Evolutionary conservation across 2,329 filamentous ascomycete species (phyloP).

Genomic region (Hymenoscyphus fraxineus): DNA sequence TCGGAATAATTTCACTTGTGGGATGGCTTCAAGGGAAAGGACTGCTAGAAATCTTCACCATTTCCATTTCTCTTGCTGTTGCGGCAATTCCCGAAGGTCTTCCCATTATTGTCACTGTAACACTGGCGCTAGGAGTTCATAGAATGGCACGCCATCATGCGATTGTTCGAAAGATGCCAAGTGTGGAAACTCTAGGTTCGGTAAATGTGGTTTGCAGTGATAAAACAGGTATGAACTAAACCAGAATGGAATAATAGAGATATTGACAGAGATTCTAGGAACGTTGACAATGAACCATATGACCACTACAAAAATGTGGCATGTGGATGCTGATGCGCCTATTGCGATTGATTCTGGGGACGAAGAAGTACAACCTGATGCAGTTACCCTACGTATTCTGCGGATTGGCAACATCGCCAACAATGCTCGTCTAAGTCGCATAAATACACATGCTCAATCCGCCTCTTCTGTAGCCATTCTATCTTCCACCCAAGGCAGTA

Average conservation of each 20-base stretch:
- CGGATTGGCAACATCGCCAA: constrained; percentile 96
- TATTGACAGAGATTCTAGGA: constrained; percentile 45
- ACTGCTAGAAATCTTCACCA: constrained; percentile 92
- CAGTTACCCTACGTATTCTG: constrained; percentile 74
- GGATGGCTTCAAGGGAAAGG: constrained; percentile 87
- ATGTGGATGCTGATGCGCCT: constrained; percentile 64
- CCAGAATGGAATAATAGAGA: constrained; percentile 7
- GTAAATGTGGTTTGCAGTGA: constrained; percentile 99
- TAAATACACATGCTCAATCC: constrained; percentile 65
- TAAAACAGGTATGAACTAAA: constrained; percentile 67
- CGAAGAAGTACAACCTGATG: constrained; percentile 60
- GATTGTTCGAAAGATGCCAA: constrained; percentile 92
- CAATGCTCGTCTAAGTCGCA: constrained; percentile 76
- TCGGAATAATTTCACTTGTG: constrained; percentile 86
- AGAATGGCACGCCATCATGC: constrained; percentile 94
- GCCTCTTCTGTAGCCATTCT: constrained; percentile 72
- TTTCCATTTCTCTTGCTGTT: constrained; percentile 92
- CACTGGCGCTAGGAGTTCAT: constrained; percentile 87
- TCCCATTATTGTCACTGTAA: constrained; percentile 97
- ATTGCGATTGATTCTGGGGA: constrained; percentile 49
- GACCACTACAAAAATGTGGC: constrained; percentile 96
- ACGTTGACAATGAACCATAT: constrained; percentile 97
- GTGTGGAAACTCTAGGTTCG: constrained; percentile 95
- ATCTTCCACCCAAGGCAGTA: constrained; percentile 69
- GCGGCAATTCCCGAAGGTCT: constrained; percentile 94